phyloP scores from a whole-genome alignment of 495 filamentous ascomycete genomes.

The Tuber calosporum region DNA sequence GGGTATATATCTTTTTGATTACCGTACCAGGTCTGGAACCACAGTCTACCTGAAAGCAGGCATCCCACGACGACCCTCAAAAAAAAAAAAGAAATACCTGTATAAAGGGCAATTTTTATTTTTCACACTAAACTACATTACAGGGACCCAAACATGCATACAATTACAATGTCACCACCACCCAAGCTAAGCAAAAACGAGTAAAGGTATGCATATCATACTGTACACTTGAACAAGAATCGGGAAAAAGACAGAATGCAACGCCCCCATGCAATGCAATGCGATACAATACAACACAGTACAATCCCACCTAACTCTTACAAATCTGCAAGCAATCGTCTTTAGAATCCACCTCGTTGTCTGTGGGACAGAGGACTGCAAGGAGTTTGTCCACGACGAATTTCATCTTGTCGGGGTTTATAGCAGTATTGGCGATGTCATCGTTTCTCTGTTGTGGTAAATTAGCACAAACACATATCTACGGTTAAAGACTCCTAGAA shows the following conservation, averaged over 20 bases:
- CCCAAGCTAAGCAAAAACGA: not conserved
- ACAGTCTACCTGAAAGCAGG: too few species aligned
- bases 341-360: not conserved
- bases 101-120: not conserved
- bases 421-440: constrained; percentile 16
- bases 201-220: not conserved
- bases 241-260: not conserved
- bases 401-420: constrained; percentile 26
- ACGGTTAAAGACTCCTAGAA: not conserved
- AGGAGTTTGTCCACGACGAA: constrained; percentile 29
- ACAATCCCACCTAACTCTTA: not conserved
- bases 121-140: not conserved
- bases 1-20: too few species aligned
- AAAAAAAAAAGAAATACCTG: not conserved
- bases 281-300: not conserved
- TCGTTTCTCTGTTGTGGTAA: constrained; percentile 23
- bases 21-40: too few species aligned
- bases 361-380: constrained; percentile 21
- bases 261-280: too few species aligned
- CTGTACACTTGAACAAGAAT: not conserved
- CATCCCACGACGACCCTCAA: not conserved
- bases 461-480: constrained; percentile 16
- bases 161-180: not conserved
- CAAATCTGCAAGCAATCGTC: not conserved
- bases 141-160: not conserved